Conservation (phyloP, 805 yeast species). For the Candida maltosa region DNA sequence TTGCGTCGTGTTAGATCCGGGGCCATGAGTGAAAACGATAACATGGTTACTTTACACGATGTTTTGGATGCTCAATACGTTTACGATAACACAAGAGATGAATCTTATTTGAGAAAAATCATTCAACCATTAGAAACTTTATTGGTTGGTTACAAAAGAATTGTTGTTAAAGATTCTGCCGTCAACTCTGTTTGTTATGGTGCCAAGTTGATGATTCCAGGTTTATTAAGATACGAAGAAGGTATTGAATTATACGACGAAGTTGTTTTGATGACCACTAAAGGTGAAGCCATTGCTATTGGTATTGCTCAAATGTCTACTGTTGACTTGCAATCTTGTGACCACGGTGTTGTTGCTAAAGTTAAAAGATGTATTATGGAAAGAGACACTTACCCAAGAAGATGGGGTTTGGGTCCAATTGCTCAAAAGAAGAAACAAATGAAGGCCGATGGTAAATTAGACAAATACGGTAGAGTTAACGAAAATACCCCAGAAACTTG, state of each 20-base stretch:
- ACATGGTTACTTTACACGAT: conserved; percentile 93
- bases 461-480: conserved; percentile 89
- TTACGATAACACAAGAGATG: conserved; percentile 96
- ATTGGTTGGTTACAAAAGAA: conserved; percentile 92
- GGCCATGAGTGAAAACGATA: conserved; percentile 86
- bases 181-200: conserved; percentile 98
- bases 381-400: conserved; percentile 97
- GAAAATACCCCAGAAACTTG: conserved; percentile 92
- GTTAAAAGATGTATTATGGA: conserved; percentile 99
- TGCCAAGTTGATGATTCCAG: conserved; percentile 98
- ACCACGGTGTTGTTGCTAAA: conserved; percentile 97
- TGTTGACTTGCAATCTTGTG: conserved; percentile 93
- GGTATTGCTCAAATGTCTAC: conserved; percentile 99
- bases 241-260: conserved; percentile 97
- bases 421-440: conserved; percentile 98
- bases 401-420: conserved; percentile 99
- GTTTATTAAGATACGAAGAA: conserved; percentile 93
- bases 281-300: conserved; percentile 98
- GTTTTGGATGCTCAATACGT: conserved; percentile 98
- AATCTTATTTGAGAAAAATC: conserved; percentile 88
- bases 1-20: conserved; percentile 98
- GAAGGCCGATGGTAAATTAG: conserved; percentile 95
- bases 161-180: conserved; percentile 90
- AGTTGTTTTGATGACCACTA: conserved; percentile 95
- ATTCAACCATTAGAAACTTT: conserved; percentile 93